Evolutionary conservation across 371 early-diverging fungal genomes (phyloP), one percentile per base, ranked within the genome.

Genomic region (Lichtheimia corymbifera): DNA sequence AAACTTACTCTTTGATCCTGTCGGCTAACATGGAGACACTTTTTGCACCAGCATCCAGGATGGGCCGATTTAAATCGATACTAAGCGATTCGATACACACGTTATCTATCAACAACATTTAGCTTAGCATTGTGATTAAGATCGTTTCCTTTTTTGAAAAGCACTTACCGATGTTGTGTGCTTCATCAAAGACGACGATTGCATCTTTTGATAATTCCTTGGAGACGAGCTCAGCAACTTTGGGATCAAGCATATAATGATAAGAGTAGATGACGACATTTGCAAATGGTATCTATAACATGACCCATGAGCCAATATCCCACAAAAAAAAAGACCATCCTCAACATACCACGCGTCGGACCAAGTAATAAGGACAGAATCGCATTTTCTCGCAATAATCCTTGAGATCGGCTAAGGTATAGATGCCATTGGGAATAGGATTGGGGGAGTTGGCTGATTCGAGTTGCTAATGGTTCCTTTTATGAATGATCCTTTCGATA

Each of bases 151-250:
- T 2, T 17, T 2, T 17, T n/a, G 47, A 7, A 22, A 9, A 5
- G n/a, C 47, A 17, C 12, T n/a, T 83, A 89, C 96, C 98, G 60
- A 99, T 99, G 72, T 99, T 99, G 82, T 99, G 99, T 3, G 99
- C 99, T 72, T 99, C 99, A 79, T 99, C 99, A 85, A 99, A 99
- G 4, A 99, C 95, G 5, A 99, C 95, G 58, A 99, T 97, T 57
- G 91, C 87, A 61, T 99, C 95, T 70, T 90, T 91, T n/a, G 93
- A 88, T 27, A 99, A 63, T 62, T 97, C 96, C 74, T 90, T 91
- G 0, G 96, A 95, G 7, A 99, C 94, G 51, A 99, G 74, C 40
- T 98, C 97, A 13, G 97, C 98, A 6, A 99, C 97, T 79, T 97
- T 96, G 17, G 99, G 99, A 77, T 99, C 99, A 56, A 99, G 82